Evolutionary conservation across 768 basidiomycete genomes (phyloP), one percentile per base, ranked within the genome.

Genomic region (Trametes coccinea): DNA sequence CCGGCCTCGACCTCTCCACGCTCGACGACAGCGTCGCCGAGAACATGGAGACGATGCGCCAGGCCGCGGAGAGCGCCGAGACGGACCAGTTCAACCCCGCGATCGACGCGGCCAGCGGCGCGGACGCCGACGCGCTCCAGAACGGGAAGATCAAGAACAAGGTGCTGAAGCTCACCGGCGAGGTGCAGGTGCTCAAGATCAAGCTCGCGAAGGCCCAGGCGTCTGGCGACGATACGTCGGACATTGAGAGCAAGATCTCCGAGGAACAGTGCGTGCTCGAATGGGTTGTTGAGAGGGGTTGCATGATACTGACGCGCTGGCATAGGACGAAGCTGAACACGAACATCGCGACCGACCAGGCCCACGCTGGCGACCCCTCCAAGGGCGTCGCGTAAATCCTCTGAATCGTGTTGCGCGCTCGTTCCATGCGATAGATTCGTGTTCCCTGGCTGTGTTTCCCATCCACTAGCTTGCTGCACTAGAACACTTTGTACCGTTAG

Each of bases 81-180:
- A 77, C 75, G 5, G 73, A 72, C 30, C 49, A 68, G 30, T 77
- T 77, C 67, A 72, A 77, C 69, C 75, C 75, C 39, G 65, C 63
- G 34, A 77, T 77, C 60, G 71, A 61, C 13, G 73, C 72, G 22
- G 76, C 76, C 1, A 63, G 66, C 40, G 76, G 75, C 34, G 72
- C 65, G 16, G 70, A 59, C 61, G 69, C 45, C 11, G 69, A 59
- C 40, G 77, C 75, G 6, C 74, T 79, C 50, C 65, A 70, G 55
- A 67, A 67, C 60, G 78, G 78, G 44, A 78, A 78, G 73, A 78
- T 74, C 61, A 72, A 78, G 76, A 79, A 79, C 74, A 79, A 79
- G 71, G 78, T 79, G 31, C 65, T 79, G 30, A 79, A 79, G 70
- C 70, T 79, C 58, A 77, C 76, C 43, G 77, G 72, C 16, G 70